Evolutionary conservation across 768 basidiomycete genomes (phyloP).

Genomic region (Inosperma sp.): DNA sequence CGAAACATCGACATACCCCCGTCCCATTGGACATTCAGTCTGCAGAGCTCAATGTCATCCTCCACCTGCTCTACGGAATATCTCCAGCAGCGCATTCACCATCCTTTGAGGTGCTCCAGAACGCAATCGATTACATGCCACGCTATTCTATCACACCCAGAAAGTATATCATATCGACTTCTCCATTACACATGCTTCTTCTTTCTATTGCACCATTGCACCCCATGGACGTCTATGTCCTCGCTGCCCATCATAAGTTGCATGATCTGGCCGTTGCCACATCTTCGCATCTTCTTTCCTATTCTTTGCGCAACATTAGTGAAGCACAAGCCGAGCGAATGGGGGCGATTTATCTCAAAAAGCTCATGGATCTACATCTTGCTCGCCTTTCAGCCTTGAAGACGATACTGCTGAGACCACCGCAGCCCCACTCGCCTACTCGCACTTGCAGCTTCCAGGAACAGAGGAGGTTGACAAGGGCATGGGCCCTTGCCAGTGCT

Average conservation of each 20-base stretch:
- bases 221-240: slow-evolving; percentile 38
- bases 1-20: slow-evolving; percentile 24
- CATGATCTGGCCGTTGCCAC: slow-evolving; percentile 33
- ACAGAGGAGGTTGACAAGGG: slow-evolving; percentile 29
- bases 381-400: slow-evolving; percentile 34
- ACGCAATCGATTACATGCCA: slow-evolving; percentile 36
- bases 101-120: slow-evolving; percentile 39
- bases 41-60: slow-evolving; percentile 44
- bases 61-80: slow-evolving; percentile 50
- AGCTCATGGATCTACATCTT: slow-evolving; percentile 35
- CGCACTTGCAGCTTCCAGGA: slow-evolving; percentile 24
- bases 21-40: slow-evolving; percentile 43
- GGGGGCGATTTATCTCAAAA: slow-evolving; percentile 37
- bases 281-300: slow-evolving; percentile 37
- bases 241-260: slow-evolving; percentile 33
- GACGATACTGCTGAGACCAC: slow-evolving; percentile 21
- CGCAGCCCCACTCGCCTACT: slow-evolving; percentile 25
- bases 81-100: slow-evolving; percentile 49
- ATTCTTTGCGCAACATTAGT: slow-evolving; percentile 28
- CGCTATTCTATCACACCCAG: slow-evolving; percentile 18
- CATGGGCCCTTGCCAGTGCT: slow-evolving; percentile 32
- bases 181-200: slow-evolving; percentile 27
- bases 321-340: slow-evolving; percentile 35
- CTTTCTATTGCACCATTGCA: slow-evolving; percentile 27
- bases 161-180: slow-evolving; percentile 22